Conservation (phyloP, 768 basidiomycete genomes). For the Mycena epipterygia region DNA sequence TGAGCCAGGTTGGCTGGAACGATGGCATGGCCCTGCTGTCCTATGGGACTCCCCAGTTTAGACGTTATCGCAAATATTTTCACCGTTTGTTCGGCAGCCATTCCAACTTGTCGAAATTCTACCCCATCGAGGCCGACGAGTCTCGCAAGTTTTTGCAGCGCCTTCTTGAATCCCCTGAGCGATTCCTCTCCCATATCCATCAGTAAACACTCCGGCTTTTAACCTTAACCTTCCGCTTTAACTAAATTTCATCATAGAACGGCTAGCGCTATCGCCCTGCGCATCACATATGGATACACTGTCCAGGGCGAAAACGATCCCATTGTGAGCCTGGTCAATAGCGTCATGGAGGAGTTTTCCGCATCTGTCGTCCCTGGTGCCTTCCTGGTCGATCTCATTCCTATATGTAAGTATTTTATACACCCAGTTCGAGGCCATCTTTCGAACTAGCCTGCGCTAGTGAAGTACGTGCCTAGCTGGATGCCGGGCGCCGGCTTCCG, state of each 20-base stretch:
- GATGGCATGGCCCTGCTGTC: neutral
- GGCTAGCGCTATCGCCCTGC: conserved; percentile 20
- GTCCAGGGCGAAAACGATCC: conserved; percentile 24
- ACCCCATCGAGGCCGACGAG: conserved; percentile 21
- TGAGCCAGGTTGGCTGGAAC: conserved; percentile 23
- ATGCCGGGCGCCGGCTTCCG: conserved; percentile 59
- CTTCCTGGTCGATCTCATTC: conserved; percentile 54
- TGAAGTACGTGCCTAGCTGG: conserved; percentile 56
- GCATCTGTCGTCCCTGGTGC: conserved; percentile 37
- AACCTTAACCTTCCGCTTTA: neutral
- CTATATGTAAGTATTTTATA: conserved; percentile 38
- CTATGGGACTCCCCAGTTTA: conserved; percentile 12
- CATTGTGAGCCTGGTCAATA: conserved; percentile 12
- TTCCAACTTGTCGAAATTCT: conserved; percentile 19
- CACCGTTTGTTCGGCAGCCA: conserved; percentile 21
- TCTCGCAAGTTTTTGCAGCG: conserved; percentile 29
- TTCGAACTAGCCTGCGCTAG: conserved; percentile 32
- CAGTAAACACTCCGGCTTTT: conserved; percentile 12
- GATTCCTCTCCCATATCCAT: conserved; percentile 23
- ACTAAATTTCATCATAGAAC: conserved; percentile 31
- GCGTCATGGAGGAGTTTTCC: conserved; percentile 35
- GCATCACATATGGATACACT: conserved; percentile 32
- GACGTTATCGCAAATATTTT: conserved; percentile 17
- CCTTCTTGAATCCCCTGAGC: conserved; percentile 31
- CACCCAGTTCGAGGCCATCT: neutral